Percentiles rank a stretch among this genome's conserved stretches.
Evolutionary conservation across 306 rosid genomes (phyloP).

Genomic region (Cucurbita pepo): DNA sequence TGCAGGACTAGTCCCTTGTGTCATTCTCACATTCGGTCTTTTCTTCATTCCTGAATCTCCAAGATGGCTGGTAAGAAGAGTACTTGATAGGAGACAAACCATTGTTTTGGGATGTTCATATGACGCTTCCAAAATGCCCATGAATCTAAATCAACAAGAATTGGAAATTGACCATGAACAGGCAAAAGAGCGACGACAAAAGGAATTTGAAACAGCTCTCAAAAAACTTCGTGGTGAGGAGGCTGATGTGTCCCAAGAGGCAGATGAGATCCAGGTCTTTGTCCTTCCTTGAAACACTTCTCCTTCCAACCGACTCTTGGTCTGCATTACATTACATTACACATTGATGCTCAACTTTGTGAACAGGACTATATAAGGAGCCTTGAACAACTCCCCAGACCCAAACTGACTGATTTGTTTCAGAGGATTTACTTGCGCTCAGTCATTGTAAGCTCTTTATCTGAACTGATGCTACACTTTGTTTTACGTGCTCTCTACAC

Average conservation of each 20-base stretch:
- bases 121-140: background rate
- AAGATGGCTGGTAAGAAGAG: conserved; percentile 71
- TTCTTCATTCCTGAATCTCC: conserved; percentile 92
- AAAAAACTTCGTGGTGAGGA: conserved; percentile 65
- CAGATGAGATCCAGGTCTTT: conserved; percentile 69
- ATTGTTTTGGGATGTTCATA: background rate
- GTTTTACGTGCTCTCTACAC: background rate
- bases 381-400: conserved; percentile 60
- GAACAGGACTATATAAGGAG: conserved; percentile 58
- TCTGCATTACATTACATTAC: too few species aligned
- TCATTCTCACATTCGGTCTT: conserved; percentile 60
- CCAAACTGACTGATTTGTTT: conserved; percentile 60
- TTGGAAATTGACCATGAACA: conserved; percentile 8
- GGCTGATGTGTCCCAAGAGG: conserved; percentile 54
- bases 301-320: too few species aligned
- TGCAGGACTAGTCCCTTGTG: conserved; percentile 70
- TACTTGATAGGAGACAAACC: background rate
- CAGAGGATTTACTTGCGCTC: conserved; percentile 62
- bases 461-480: background rate
- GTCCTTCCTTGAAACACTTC: background rate
- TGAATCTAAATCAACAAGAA: too few species aligned
- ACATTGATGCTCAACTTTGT: background rate
- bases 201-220: conserved; percentile 49
- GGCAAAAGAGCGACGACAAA: conserved; percentile 52
- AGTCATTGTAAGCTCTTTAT: conserved; percentile 31